A percentile compares a stretch with the other conserved stretches of the same genome.
Evolutionary conservation across 2,329 filamentous ascomycete species (phyloP).

Genomic region (Beauveria caledonica): DNA sequence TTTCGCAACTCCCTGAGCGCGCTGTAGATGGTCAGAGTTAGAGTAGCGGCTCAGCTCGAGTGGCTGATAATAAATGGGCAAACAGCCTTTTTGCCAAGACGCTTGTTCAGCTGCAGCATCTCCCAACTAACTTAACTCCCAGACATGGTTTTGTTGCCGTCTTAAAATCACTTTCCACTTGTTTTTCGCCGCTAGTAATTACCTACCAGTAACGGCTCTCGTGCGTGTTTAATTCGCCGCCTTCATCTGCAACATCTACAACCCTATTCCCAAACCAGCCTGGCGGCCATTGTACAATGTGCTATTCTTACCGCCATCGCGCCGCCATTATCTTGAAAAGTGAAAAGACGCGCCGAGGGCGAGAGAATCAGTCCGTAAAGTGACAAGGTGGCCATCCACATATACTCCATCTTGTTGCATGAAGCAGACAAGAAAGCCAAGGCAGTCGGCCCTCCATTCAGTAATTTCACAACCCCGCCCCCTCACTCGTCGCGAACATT

Average conservation of each 20-base stretch:
- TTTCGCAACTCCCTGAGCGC: not conserved
- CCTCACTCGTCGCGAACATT: not conserved
- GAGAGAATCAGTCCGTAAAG: not conserved
- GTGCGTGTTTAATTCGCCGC: not conserved
- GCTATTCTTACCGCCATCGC: not conserved
- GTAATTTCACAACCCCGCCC: not conserved
- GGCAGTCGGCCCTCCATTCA: not conserved
- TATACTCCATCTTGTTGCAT: not conserved
- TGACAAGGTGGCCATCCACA: not conserved
- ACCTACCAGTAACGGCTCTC: not conserved
- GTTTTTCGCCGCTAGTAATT: not conserved
- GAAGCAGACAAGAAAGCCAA: not conserved
- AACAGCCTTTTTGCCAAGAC: not conserved
- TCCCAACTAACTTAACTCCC: no score
- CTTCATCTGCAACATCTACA: not conserved
- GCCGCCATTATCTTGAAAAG: not conserved
- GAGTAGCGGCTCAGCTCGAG: not conserved
- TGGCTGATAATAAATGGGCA: not conserved
- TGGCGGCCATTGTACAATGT: slow-evolving; percentile 5
- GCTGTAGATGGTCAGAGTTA: not conserved
- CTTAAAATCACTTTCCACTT: not conserved
- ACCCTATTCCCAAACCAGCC: slow-evolving; percentile 1
- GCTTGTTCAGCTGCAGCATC: no score
- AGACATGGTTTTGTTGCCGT: no score
- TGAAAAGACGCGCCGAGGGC: not conserved